Evolutionary conservation across 139 green algal species (phyloP), one percentile per base, ranked within the genome.

Genomic region (Chara braunii): DNA sequence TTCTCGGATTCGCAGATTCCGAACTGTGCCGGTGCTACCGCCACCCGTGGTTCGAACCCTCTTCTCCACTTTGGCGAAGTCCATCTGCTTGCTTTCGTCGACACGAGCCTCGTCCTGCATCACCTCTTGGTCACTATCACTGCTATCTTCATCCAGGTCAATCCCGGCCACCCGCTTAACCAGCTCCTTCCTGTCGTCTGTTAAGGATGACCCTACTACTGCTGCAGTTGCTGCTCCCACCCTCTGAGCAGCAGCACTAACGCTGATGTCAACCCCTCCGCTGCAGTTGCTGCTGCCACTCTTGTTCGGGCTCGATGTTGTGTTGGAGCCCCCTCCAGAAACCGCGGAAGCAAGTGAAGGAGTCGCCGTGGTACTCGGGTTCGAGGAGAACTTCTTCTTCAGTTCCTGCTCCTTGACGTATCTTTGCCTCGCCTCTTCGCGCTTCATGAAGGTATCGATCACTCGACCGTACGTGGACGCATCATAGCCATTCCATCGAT

Each of bases 1-100:
- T 73, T 98, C 92, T 23, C 92, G 84, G 64, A 98, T 95, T 51
- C 92, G 85, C 77, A 98, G 85, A 83, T 98, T 96, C 51, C 55
- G 18, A 3, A 80, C 71, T 8, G 71, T 74, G 14, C 57, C 57
- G 6, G 71, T 66, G 23, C 80, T 74, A 54, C 91, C 92, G n/a
- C 92, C 92, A 0, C 78, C 91, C 1, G 85, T 84, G 0, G 88
- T 94, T 32, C 90, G 80, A 70, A 96, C 87, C 1, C 86, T 82
- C 78, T 94, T 94, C 82, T 95, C 86, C 0, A 98, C 87, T 75
- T 95, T 87, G 29, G 43, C 80, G 76, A 96, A 97, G 37, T 79
- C 85, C 79, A 74, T 78, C 34, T 87, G 83, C 65, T 92, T 78
- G n/a, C 77, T 78, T 43, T 92, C 88, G 9, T 53, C 70, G 12